A percentile compares a stretch with the other conserved stretches of the same genome.
These are phyloP conservation scores for Aurantiochytrium sp. DNA, from an alignment of 108 stramenopile genomes.

Conservation along the genomic window DNA sequence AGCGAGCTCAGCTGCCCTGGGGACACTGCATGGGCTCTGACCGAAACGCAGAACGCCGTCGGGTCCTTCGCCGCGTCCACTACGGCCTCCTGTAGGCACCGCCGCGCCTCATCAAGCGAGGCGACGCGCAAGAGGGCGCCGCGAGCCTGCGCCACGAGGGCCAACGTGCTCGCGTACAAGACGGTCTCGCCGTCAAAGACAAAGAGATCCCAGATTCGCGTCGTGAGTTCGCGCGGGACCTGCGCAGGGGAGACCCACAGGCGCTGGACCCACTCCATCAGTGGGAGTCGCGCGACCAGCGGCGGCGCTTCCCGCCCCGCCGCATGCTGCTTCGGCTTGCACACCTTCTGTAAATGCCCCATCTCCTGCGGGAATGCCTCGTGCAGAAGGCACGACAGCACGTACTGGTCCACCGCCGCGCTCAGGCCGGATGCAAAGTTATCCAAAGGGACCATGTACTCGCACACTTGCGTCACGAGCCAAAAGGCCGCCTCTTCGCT, in stretches of 20 bases:
- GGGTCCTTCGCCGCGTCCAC: not conserved
- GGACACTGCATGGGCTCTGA: not conserved
- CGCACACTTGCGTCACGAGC: not conserved
- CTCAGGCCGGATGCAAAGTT: not conserved
- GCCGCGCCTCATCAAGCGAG: not conserved
- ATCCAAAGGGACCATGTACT: not conserved
- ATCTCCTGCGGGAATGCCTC: not conserved
- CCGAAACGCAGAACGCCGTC: not conserved
- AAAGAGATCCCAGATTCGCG: slow-evolving; percentile 6
- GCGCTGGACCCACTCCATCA: not conserved
- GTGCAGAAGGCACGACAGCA: not conserved
- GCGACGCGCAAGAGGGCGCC: not conserved
- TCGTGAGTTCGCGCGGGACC: not conserved
- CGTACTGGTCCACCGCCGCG: not conserved
- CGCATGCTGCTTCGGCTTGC: not conserved
- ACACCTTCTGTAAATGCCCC: not conserved
- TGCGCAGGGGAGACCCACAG: not conserved
- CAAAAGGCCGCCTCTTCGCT: not conserved
- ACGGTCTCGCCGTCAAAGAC: not conserved
- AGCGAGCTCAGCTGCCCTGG: not conserved
- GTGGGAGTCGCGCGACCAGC: not conserved
- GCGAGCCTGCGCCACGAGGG: not conserved
- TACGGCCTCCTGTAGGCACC: too few species aligned
- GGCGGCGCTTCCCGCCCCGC: not conserved
- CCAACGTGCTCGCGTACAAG: not conserved